Base-by-base conservation (phyloP, 345 rosid genomes). In the Brassica rapa region DNA sequence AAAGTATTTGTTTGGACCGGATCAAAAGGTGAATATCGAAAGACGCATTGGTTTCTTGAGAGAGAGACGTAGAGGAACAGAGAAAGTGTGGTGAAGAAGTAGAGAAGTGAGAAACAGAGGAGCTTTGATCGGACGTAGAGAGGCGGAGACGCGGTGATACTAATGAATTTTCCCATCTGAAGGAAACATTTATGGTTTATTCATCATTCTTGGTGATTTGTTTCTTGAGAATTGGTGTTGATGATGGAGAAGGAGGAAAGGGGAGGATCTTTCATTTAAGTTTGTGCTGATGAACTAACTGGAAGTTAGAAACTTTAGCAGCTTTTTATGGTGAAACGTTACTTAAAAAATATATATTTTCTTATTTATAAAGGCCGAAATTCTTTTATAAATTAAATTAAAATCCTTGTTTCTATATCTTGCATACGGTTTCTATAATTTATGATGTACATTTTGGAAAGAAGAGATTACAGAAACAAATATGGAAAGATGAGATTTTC, bases 21-120 rank as follows among this genome's bases (percentile, higher is more conserved):
- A 70, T 91, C 90, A 55, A 84, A 91, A 5, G 97, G 91, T 8
- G 98, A 92, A 39, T 88, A 85, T 30, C 89, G 80, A 85, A 89
- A 86, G 81, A 93, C 81, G 75, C 98, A 92, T 74, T 77, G 83
- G 72, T 86, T 73, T 14, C 90, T 83, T 30, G 88, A 82, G 8
- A 88, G 71, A n/a, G 87, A 73, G 3, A 83, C 77, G 82, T 84
- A 85, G 70, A 95, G 62, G 39, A 89, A 89, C 0, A 93, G 59
- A 80, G 82, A 85, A 29, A 95, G 80, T 19, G 91, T 62, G 35
- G 88, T 76, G 84, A 85, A 74, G 46, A 95, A 89, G 77, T 93
- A 93, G 3, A 89, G 9, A 46, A 93, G 86, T 65, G 98, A 91
- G 68, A 91, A 68, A 71, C 97, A 93, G 88, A 95, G 93, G 56